A percentile compares a stretch with the other conserved stretches of the same genome.
These are phyloP conservation scores for Zostera marina DNA, from an alignment of 116 monocot genomes.

Conservation along the genomic window DNA sequence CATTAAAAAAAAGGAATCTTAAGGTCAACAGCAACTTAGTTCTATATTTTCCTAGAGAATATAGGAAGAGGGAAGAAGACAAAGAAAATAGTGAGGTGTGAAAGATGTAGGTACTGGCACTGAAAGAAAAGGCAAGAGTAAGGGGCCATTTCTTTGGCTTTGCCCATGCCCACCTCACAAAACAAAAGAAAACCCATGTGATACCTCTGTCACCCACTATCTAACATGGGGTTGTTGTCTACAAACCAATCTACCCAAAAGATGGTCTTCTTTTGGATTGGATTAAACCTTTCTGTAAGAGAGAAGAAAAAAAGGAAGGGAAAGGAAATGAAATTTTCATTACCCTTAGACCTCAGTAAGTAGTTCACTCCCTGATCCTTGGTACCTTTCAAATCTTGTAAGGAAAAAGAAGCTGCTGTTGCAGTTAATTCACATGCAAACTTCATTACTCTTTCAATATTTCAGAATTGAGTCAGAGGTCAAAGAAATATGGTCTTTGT, in stretches of 20 bases:
- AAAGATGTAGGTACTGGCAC: conserved; percentile 8
- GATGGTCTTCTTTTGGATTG: background rate
- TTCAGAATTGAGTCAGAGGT: conserved; percentile 4
- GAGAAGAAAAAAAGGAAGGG: background rate
- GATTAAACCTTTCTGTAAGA: background rate
- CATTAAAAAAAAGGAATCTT: background rate
- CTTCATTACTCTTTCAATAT: conserved; percentile 1
- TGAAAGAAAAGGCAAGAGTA: conserved; percentile 5
- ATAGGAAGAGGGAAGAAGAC: conserved; percentile 8
- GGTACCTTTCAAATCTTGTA: background rate
- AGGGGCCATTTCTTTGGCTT: conserved; percentile 11
- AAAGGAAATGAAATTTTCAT: background rate
- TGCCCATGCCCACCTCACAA: conserved; percentile 8
- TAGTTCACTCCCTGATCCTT: background rate
- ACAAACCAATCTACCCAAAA: conserved; percentile 3
- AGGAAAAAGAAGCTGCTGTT: background rate
- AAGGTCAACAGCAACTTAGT: background rate
- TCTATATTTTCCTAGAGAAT: background rate
- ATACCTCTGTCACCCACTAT: conserved; percentile 12
- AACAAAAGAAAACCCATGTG: conserved; percentile 6
- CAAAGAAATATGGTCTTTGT: conserved; percentile 1
- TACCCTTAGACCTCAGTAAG: no score
- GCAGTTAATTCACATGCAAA: conserved; percentile 9
- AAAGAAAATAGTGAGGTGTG: conserved; percentile 3
- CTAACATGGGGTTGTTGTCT: conserved; percentile 1